These are phyloP conservation scores for Tanozyma kutaoensis DNA, from an alignment of 805 yeast genomes.

Conservation along the genomic window DNA sequence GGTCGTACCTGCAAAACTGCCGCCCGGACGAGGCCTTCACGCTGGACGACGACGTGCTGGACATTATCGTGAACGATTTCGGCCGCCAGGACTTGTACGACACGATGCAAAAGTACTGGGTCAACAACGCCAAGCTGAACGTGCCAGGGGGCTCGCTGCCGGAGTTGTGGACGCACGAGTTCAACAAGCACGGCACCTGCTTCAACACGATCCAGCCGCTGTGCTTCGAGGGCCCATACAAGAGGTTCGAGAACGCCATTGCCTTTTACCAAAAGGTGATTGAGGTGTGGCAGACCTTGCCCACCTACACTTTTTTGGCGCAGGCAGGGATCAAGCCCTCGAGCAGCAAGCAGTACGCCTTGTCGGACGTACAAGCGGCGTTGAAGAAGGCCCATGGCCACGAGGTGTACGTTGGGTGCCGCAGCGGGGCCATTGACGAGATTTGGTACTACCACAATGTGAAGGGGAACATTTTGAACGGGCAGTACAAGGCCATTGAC, in stretches of 20 bases:
- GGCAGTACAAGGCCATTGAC: slow-evolving; percentile 41
- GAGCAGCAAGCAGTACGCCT: slow-evolving; percentile 16
- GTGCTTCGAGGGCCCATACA: slow-evolving; percentile 16
- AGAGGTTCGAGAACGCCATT: slow-evolving; percentile 11
- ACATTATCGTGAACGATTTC: no score
- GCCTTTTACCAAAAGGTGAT: slow-evolving; percentile 18
- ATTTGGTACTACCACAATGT: not conserved
- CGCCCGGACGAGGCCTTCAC: slow-evolving; percentile 14
- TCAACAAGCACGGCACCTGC: slow-evolving; percentile 31
- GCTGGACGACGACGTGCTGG: slow-evolving; percentile 13
- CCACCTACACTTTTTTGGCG: slow-evolving; percentile 21
- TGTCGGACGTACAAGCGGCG: slow-evolving; percentile 17
- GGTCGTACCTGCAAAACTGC: slow-evolving; percentile 24
- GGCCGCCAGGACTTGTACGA: slow-evolving; percentile 11
- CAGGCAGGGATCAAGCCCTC: slow-evolving; percentile 24
- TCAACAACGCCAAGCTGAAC: no score
- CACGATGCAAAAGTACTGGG: slow-evolving; percentile 10
- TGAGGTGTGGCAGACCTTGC: slow-evolving; percentile 17
- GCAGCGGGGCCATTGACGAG: slow-evolving; percentile 1
- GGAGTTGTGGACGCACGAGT: slow-evolving; percentile 28
- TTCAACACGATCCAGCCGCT: slow-evolving; percentile 21
- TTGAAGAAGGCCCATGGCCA: slow-evolving; percentile 17
- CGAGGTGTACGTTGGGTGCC: slow-evolving; percentile 22
- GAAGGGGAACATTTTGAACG: not conserved
- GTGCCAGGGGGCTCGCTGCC: slow-evolving; percentile 20